Evolutionary conservation across 2,329 filamentous ascomycete genomes (phyloP), one percentile per base, ranked within the genome.

Genomic region (Leptodontidium sp.): DNA sequence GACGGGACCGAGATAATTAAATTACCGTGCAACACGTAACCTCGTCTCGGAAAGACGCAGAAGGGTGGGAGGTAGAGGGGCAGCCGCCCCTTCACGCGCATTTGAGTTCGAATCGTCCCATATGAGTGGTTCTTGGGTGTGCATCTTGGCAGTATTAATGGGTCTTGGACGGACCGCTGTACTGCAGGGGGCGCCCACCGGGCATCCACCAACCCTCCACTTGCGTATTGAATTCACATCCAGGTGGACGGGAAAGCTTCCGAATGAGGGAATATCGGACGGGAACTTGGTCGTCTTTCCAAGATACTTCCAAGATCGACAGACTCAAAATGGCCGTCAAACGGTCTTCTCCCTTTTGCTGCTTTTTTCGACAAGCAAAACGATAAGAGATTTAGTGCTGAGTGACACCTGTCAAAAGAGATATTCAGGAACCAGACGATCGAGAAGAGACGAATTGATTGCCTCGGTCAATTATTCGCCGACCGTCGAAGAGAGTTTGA

Each of bases 231-330:
- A 59, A 6, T 26, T n/a, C 35, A 15, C 32, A 26, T 45, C 57
- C 35, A 59, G 21, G 57, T 59, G 57, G 35, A 29, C 57, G 57
- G 57, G 21, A 59, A 45, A 59, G 35, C 57, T 59, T 59, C 57
- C 57, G 29, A 17, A 26, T 15, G 35, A 26, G 24, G 57, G 21
- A 59, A 15, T 11, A 45, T 17, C 3, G 38, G 12, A 26, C 14
- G 29, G 21, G 4, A 17, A 45, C 35, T 40, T 43, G 35, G 35
- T 26, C 12, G 6, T 59, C 9, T 17, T 26, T 45, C 57, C 57
- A 59, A 59, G 38, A 45, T 43, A n/a, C 57, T 40, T 59, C 57
- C 57, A 59, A 59, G 57, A 59, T 59, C 57, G 57, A 26, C 57
- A 26, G n/a, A 26, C 11, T 59, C 9, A 21, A 59, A 21, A 45